A percentile compares a stretch with the other conserved stretches of the same genome.
These are phyloP conservation scores for Centella asiatica DNA, from an alignment of 129 eudicot genomes.

Conservation along the genomic window DNA sequence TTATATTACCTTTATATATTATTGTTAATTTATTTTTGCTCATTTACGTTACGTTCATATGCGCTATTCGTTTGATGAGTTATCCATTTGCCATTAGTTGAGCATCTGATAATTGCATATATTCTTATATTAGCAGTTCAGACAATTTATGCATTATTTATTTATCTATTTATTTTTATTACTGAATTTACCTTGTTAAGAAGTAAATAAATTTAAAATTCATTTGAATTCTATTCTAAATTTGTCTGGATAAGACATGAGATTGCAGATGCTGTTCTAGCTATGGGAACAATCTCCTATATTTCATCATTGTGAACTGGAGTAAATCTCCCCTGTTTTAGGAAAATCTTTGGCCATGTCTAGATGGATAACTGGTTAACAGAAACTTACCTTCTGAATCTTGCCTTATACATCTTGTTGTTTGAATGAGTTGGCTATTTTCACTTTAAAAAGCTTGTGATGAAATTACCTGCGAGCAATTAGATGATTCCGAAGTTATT, in stretches of 20 bases:
- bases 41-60: background rate
- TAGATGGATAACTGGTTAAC: background rate
- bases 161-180: background rate
- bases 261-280: background rate
- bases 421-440: no score
- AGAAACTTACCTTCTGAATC: background rate
- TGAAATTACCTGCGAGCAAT: background rate
- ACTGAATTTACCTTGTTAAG: background rate
- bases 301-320: background rate
- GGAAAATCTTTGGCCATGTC: background rate
- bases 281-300: background rate
- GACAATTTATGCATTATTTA: background rate
- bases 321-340: background rate
- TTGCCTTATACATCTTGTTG: background rate
- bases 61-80: background rate
- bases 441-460: no score
- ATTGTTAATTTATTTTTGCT: background rate
- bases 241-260: background rate
- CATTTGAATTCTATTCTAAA: background rate
- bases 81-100: background rate
- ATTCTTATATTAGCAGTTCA: no score
- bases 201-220: background rate
- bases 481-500: background rate
- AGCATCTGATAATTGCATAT: background rate
- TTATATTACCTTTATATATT: constrained; percentile 1